phyloP scores from a whole-genome alignment of 176 grass and related monocot genomes.

The Aegilops tauschii region DNA sequence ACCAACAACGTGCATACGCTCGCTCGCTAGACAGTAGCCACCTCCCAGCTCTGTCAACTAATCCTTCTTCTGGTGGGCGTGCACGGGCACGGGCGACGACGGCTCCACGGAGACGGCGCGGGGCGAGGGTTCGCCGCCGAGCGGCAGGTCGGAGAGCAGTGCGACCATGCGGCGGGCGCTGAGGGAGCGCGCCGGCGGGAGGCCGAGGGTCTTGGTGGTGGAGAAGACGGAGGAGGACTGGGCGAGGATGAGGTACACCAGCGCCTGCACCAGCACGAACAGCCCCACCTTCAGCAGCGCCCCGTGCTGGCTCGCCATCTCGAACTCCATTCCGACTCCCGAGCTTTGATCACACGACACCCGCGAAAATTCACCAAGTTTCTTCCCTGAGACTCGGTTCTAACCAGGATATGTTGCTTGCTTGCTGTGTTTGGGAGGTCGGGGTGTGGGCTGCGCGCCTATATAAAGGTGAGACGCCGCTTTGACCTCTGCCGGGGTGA shows the following conservation, averaged over 20 bases:
- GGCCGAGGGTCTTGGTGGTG: slow-evolving; percentile 24
- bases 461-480: slow-evolving; percentile 24
- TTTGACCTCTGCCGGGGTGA: slow-evolving; percentile 10
- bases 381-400: neutral
- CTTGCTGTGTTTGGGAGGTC: neutral
- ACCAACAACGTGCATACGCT: neutral
- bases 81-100: neutral
- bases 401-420: neutral
- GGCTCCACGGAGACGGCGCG: neutral
- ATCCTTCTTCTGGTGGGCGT: slow-evolving; percentile 7
- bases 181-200: slow-evolving; percentile 15
- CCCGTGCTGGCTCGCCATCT: slow-evolving; percentile 9
- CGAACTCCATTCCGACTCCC: neutral
- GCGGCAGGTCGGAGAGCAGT: slow-evolving; percentile 52
- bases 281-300: slow-evolving; percentile 46
- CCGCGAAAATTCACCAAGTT: neutral
- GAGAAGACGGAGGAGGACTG: slow-evolving; percentile 71
- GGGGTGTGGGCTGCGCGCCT: neutral
- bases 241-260: slow-evolving; percentile 73
- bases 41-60: neutral
- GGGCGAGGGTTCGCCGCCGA: slow-evolving; percentile 46
- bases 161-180: slow-evolving; percentile 48
- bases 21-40: neutral
- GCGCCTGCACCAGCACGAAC: slow-evolving; percentile 70
- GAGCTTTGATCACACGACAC: neutral